Evolutionary conservation across 2,329 filamentous ascomycete genomes (phyloP), one percentile per base, ranked within the genome.

Genomic region (Passalora sequoiae): DNA sequence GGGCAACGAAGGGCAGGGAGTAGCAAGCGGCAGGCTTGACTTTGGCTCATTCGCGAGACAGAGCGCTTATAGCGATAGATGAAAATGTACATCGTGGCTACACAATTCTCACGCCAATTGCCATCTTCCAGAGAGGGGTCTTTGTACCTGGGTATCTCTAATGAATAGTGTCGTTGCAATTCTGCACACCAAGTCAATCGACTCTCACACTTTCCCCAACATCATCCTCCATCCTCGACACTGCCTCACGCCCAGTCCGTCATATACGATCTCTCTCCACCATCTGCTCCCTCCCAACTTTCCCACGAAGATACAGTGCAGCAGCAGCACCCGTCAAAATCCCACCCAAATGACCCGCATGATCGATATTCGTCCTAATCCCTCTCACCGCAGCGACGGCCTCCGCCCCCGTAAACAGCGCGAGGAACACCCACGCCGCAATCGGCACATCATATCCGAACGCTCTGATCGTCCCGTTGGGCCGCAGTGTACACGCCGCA

Each of bases 401-500:
- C 30, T 65, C 60, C 15, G 36, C 46, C 3, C 43, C 49, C 20
- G 49, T 51, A 29, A 60, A 56, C 4, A 59, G 43, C n/a, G 66
- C 69, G 33, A 69, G 65, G 22, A 74, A 57, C 4, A 61, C 61
- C 59, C 62, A 60, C 1, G 60, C 59, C 7, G 61, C 57, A 12
- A 64, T 47, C 8, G 63, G 63, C 3, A 65, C 33, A 28, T 61
- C 58, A 16, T 58, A 58, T 2, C 60, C 60, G 22, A 57, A 50
- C 0, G 62, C 40, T 13, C 47, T 50, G 5, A 62, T 51, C 22
- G 40, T 58, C 27, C 54, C 57, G 35, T 54, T 54, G 1, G 58
- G 57, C 7, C 55, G 39, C 10, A 76, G 60, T 38, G 70, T 66
- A 53, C 72, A 75, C 55, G 66, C 84, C 1, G 80, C 79, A 1